phyloP scores from a whole-genome alignment of 2,329 filamentous ascomycete species.

The Talaromyces sp. region DNA sequence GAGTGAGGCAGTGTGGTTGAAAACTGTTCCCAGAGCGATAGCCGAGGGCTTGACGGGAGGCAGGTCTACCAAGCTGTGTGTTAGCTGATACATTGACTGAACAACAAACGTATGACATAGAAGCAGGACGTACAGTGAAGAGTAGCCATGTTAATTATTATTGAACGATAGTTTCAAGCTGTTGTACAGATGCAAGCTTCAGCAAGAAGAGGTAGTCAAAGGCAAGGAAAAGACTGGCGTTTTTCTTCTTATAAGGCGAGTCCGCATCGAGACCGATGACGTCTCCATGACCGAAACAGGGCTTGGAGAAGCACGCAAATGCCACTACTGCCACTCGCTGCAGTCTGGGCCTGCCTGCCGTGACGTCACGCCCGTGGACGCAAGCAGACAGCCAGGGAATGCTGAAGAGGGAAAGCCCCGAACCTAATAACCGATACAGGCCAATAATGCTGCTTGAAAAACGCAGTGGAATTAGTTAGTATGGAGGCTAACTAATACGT shows the following conservation, averaged over 20 bases:
- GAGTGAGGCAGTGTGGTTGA: conserved; percentile 88
- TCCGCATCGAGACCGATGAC: conserved; percentile 1
- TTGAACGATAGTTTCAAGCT: background rate
- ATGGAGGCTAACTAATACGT: too few relatives aligned
- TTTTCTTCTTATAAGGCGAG: background rate
- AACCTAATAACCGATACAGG: too few relatives aligned
- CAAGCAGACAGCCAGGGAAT: background rate
- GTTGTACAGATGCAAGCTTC: background rate
- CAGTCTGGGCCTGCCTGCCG: too few relatives aligned
- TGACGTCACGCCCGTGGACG: background rate
- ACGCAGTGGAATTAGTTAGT: too few relatives aligned
- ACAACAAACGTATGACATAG: background rate
- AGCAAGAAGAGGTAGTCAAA: background rate
- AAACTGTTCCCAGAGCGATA: conserved; percentile 90
- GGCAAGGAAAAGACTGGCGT: background rate
- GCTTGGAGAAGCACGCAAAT: background rate
- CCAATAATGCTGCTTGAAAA: background rate
- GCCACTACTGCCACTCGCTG: background rate
- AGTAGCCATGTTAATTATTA: conserved; percentile 11
- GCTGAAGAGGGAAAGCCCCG: too few relatives aligned
- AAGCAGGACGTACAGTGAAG: conserved; percentile 8
- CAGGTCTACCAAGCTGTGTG: conserved; percentile 47
- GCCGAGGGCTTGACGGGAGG: conserved; percentile 94
- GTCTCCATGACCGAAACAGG: conserved; percentile 10
- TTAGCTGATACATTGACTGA: too few relatives aligned